phyloP scores from a whole-genome alignment of 2,329 filamentous ascomycete genomes.

The Diplodia intermedia region DNA sequence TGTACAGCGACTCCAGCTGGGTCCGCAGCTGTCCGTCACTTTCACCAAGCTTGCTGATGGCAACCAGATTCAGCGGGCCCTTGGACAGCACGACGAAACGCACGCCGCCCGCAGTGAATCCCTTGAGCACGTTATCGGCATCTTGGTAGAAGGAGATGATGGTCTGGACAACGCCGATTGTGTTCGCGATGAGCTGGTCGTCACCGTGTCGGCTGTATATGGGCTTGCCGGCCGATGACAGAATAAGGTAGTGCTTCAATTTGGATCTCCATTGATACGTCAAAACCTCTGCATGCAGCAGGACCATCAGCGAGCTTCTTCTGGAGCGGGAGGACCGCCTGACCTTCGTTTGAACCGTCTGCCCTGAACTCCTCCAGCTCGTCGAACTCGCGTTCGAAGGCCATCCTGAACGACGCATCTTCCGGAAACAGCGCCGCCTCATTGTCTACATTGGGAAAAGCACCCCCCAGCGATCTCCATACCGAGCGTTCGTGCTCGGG shows the following conservation, averaged over 20 bases:
- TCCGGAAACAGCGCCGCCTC: constrained; percentile 57
- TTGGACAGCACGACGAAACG: constrained; percentile 86
- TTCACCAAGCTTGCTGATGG: constrained; percentile 90
- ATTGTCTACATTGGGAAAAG: constrained; percentile 57
- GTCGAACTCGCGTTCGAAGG: constrained; percentile 81
- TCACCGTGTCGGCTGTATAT: constrained; percentile 97
- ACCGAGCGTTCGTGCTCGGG: constrained; percentile 69
- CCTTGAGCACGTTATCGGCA: constrained; percentile 75
- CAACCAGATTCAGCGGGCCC: constrained; percentile 89
- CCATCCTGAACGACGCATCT: constrained; percentile 61
- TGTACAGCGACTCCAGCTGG: constrained; percentile 93
- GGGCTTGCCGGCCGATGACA: constrained; percentile 95
- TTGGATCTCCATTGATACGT: constrained; percentile 86
- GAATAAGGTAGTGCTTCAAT: constrained; percentile 94
- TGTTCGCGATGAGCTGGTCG: constrained; percentile 85
- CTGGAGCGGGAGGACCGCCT: constrained; percentile 49
- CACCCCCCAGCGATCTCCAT: constrained; percentile 71
- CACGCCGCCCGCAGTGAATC: constrained; percentile 85
- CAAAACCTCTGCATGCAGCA: constrained; percentile 51
- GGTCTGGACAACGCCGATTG: constrained; percentile 94
- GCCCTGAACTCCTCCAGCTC: constrained; percentile 67
- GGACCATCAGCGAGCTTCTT: constrained; percentile 41
- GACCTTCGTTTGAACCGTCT: constrained; percentile 65
- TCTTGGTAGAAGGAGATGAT: constrained; percentile 97
- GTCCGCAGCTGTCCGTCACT: constrained; percentile 85